A percentile compares a stretch with the other conserved stretches of the same genome.
phyloP scores from a whole-genome alignment of 2,329 filamentous ascomycete genomes.

The Domatiomyces globalis region DNA sequence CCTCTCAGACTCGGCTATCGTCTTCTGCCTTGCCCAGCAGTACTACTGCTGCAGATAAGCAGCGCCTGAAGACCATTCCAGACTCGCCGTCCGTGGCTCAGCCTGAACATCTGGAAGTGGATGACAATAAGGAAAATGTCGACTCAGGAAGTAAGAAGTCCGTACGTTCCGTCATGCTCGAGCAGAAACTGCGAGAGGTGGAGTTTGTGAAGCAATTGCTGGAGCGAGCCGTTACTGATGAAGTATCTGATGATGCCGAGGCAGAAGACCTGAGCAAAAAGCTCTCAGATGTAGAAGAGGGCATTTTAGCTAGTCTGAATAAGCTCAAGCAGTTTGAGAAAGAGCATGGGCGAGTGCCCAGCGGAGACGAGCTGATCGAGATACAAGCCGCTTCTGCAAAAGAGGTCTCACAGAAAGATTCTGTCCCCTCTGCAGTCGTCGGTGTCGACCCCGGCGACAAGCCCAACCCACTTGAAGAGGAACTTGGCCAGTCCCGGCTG shows the following conservation, averaged over 20 bases:
- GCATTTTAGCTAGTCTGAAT: conserved; percentile 18
- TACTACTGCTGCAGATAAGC: conserved; percentile 20
- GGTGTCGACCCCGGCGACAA: background rate
- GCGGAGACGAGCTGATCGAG: conserved; percentile 6
- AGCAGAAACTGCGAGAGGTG: conserved; percentile 21
- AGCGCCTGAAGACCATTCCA: conserved; percentile 25
- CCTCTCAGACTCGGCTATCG: conserved; percentile 13
- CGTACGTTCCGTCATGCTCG: conserved; percentile 19
- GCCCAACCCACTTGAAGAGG: background rate
- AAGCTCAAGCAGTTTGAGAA: conserved; percentile 16
- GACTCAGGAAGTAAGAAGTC: conserved; percentile 11
- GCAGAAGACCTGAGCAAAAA: conserved; percentile 17
- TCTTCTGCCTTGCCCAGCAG: conserved; percentile 1
- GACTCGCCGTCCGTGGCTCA: conserved; percentile 20
- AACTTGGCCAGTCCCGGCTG: background rate
- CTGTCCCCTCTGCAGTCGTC: no score
- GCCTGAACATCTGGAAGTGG: conserved; percentile 21
- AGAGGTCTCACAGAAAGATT: background rate
- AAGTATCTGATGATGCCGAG: conserved; percentile 17
- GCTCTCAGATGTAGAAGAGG: conserved; percentile 16
- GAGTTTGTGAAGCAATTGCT: conserved; percentile 21
- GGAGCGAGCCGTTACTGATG: conserved; percentile 20
- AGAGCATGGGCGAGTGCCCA: conserved; percentile 13
- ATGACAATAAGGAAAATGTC: conserved; percentile 13
- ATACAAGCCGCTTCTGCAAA: background rate